A percentile compares a stretch with the other conserved stretches of the same genome.
Evolutionary conservation across 164 flowering plant genomes (phyloP).

Genomic region (Magnolia officinalis): DNA sequence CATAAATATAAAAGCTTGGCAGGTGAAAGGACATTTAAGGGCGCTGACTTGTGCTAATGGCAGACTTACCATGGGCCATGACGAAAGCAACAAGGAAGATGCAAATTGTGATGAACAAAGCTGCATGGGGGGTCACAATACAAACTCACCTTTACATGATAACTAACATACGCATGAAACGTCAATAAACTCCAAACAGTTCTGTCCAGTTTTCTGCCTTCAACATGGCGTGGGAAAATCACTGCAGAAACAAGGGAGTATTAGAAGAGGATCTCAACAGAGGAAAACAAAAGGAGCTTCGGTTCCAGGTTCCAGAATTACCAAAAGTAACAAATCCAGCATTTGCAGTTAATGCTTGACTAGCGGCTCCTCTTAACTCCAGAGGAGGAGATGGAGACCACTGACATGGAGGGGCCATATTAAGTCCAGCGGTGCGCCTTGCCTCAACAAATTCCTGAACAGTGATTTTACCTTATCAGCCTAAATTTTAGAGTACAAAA

Average conservation of each 20-base stretch:
- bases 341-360: slow-evolving; percentile 71
- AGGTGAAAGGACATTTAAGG: not conserved
- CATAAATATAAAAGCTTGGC: not conserved
- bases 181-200: slow-evolving; percentile 90
- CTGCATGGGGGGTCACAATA: not conserved
- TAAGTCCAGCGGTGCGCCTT: slow-evolving; percentile 78
- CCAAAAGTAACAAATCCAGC: slow-evolving; percentile 97
- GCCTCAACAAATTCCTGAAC: slow-evolving; percentile 92
- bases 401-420: slow-evolving; percentile 76
- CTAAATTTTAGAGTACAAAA: slow-evolving; percentile 1
- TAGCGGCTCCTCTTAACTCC: slow-evolving; percentile 63
- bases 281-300: not conserved
- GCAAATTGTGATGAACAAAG: not conserved
- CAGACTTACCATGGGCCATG: not conserved
- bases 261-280: not conserved
- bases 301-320: slow-evolving; percentile 23
- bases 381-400: slow-evolving; percentile 86
- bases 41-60: not conserved
- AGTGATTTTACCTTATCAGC: slow-evolving; percentile 1
- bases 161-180: slow-evolving; percentile 93
- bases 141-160: slow-evolving; percentile 83
- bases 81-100: no score
- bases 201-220: slow-evolving; percentile 78
- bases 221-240: slow-evolving; percentile 88
- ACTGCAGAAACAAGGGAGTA: slow-evolving; percentile 42